These are phyloP conservation scores for Phanerochaete carnosa DNA, from an alignment of 768 basidiomycete species.

Conservation along the genomic window DNA sequence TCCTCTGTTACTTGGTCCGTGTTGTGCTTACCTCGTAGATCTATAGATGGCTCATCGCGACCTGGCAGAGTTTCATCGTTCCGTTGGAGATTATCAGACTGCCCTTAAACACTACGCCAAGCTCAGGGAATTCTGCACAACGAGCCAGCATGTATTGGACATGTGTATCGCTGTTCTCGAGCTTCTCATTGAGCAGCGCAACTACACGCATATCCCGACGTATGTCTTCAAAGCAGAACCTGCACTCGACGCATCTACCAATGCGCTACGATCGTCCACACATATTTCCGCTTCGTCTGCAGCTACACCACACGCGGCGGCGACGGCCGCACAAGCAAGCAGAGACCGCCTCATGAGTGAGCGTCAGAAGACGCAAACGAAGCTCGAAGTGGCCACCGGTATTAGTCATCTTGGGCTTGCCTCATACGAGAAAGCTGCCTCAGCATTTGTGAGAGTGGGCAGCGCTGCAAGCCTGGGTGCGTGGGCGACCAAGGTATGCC, in stretches of 20 bases:
- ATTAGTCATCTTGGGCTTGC: constrained; percentile 70
- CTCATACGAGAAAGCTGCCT: constrained; percentile 79
- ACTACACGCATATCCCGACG: constrained; percentile 84
- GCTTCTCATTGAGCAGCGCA: constrained; percentile 83
- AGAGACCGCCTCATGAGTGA: constrained; percentile 54
- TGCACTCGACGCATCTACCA: constrained; percentile 61
- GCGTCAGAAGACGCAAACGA: constrained; percentile 67
- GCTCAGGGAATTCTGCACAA: constrained; percentile 89
- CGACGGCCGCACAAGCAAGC: constrained; percentile 22
- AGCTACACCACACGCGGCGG: constrained; percentile 15
- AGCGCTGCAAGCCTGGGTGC: constrained; percentile 64
- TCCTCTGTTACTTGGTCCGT: background rate
- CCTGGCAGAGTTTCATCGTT: constrained; percentile 74
- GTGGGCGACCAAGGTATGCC: constrained; percentile 68
- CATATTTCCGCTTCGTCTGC: background rate
- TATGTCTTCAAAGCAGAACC: constrained; percentile 97
- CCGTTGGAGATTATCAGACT: constrained; percentile 64
- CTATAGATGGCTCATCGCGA: constrained; percentile 90
- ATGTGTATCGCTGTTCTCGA: constrained; percentile 85
- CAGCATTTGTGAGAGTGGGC: constrained; percentile 66
- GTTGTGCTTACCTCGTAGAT: background rate
- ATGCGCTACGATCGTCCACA: background rate
- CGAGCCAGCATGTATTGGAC: constrained; percentile 88
- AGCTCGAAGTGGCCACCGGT: constrained; percentile 79
- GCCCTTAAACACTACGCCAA: constrained; percentile 87